phyloP scores from a whole-genome alignment of 352 stramenopile species.

The Pythium rhizo-oryzae region DNA sequence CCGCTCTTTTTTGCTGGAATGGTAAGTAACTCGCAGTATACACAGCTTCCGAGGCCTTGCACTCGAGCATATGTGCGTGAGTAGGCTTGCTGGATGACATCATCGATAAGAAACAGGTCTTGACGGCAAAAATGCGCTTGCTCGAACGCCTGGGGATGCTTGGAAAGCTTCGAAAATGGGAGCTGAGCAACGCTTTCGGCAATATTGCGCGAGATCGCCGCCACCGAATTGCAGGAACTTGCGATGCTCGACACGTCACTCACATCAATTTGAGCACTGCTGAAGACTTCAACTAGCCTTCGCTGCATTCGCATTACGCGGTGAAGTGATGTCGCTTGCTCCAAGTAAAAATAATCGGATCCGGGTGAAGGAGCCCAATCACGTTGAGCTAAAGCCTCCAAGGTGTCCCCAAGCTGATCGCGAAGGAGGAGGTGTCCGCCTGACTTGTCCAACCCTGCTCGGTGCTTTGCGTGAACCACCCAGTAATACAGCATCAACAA shows the following conservation, averaged over 20 bases:
- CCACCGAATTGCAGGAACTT: slow-evolving; percentile 30
- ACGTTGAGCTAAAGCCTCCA: slow-evolving; percentile 45
- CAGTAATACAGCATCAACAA: slow-evolving; percentile 59
- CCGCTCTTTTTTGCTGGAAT: slow-evolving; percentile 71
- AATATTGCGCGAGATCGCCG: slow-evolving; percentile 55
- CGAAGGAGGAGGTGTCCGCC: slow-evolving; percentile 30
- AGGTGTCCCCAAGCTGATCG: slow-evolving; percentile 24
- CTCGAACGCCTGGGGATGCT: slow-evolving; percentile 47
- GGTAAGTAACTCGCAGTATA: slow-evolving; percentile 53
- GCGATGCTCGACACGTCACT: neutral
- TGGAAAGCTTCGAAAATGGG: slow-evolving; percentile 49
- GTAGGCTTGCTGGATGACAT: slow-evolving; percentile 63
- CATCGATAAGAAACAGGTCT: slow-evolving; percentile 81
- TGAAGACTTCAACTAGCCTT: slow-evolving; percentile 55
- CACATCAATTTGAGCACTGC: slow-evolving; percentile 35
- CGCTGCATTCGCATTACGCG: slow-evolving; percentile 59
- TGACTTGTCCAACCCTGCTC: slow-evolving; percentile 9
- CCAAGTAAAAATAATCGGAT: slow-evolving; percentile 43
- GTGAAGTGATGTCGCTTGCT: slow-evolving; percentile 53
- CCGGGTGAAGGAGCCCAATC: slow-evolving; percentile 38
- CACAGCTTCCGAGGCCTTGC: slow-evolving; percentile 64
- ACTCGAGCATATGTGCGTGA: slow-evolving; percentile 52
- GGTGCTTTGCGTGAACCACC: slow-evolving; percentile 42
- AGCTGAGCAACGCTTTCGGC: slow-evolving; percentile 59
- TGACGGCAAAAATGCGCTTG: slow-evolving; percentile 78